These are phyloP conservation scores for Diplotaxis tenuifolia DNA, from an alignment of 345 rosid genomes.

Conservation along the genomic window DNA sequence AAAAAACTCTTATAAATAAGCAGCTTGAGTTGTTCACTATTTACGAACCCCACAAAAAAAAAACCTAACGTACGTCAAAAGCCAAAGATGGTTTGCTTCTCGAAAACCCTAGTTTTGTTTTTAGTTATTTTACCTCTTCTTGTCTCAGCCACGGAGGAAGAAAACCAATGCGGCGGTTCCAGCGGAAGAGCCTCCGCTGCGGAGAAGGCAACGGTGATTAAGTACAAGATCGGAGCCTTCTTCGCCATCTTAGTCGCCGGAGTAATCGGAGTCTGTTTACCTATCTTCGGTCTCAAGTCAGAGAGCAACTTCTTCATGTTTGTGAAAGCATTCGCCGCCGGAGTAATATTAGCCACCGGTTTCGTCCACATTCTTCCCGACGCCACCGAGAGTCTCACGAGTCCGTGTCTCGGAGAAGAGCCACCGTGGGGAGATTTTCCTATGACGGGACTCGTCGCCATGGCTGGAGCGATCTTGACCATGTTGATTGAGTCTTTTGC, in stretches of 20 bases:
- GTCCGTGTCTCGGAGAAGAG: constrained; percentile 44
- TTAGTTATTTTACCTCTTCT: constrained; percentile 17
- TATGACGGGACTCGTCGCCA: constrained; percentile 55
- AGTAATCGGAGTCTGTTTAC: constrained; percentile 52
- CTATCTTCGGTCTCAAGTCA: constrained; percentile 50
- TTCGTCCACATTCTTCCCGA: constrained; percentile 66
- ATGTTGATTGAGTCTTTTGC: constrained; percentile 58
- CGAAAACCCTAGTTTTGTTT: background rate
- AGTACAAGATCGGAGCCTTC: constrained; percentile 45
- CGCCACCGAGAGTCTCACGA: constrained; percentile 52
- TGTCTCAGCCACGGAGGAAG: constrained; percentile 23
- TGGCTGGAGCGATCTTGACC: constrained; percentile 54
- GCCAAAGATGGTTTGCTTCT: constrained; percentile 17
- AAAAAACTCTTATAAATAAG: no score
- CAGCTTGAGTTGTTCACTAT: no score
- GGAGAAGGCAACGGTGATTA: constrained; percentile 34
- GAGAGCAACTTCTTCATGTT: constrained; percentile 56
- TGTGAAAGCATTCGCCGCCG: constrained; percentile 66
- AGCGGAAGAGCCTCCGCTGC: constrained; percentile 8
- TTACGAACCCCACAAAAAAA: background rate
- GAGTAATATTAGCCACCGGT: constrained; percentile 65
- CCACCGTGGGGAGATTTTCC: constrained; percentile 60
- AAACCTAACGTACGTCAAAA: constrained; percentile 15
- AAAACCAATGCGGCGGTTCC: constrained; percentile 17
- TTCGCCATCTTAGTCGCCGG: constrained; percentile 58